Evolutionary conservation across 176 grass and related monocot species (phyloP), one percentile per base, ranked within the genome.

Genomic region (Oryza coarctata): DNA sequence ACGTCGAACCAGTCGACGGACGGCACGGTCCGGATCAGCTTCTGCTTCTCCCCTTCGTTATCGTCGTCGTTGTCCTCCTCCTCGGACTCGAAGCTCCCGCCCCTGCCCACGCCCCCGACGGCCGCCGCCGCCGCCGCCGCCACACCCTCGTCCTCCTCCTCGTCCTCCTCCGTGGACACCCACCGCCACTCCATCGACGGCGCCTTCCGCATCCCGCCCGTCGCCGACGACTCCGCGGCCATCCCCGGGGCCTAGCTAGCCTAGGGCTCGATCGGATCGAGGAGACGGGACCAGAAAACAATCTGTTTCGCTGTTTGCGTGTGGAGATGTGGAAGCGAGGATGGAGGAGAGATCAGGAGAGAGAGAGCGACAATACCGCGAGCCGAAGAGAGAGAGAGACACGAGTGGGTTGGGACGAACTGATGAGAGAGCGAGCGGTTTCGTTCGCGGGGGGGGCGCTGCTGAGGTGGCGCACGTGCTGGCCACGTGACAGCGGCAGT

Each of bases 1-100:
- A 97, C 84, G 81, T 97, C 91, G 81, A 97, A 93, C 91, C 88
- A 97, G 74, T 97, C 84, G 44, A 97, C 76, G 68, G 89, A 86
- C 9, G 91, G 86, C 70, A 75, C 86, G 17, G 94, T 93, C 32
- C 91, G 88, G 66, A 93, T 90, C 66, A 97, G 83, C 77, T 52
- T 76, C 83, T 73, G 77, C 78, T 80, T 73, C 63, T 27, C 80
- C 22, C 38, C 86, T 35, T 85, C 74, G 41, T n/a, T n/a, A n/a
- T 72, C 89, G 0, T 55, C 76, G 0, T 78, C 89, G 7, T 31
- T 65, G 9, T 84, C 78, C 15, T 85, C 81, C 18, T 83, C 85
- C 78, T 82, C 78, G 28, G 86, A 88, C 73, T 86, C 86, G 70
- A 76, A 89, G 57, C 74, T 79, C 34, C 79, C 71, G 83, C 91